phyloP scores from a whole-genome alignment of 352 stramenopile species.

The Phytophthora lateralis region DNA sequence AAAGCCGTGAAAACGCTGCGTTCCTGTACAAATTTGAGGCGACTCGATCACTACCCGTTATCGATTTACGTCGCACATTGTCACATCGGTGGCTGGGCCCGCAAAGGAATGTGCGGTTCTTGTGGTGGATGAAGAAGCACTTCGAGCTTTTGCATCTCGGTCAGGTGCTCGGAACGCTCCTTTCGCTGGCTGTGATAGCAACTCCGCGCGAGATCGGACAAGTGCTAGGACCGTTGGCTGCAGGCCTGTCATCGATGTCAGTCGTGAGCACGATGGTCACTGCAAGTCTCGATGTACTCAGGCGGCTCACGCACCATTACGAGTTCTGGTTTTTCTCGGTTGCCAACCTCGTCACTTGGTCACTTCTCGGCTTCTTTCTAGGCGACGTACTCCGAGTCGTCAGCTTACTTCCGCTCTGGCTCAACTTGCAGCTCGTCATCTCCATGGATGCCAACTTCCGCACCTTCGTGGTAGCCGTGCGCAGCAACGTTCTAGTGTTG shows the following conservation, averaged over 20 bases:
- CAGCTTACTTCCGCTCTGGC: conserved; percentile 25
- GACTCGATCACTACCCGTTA: conserved; percentile 13
- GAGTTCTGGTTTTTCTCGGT: conserved; percentile 55
- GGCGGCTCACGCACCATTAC: conserved; percentile 32
- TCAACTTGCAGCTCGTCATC: conserved; percentile 30
- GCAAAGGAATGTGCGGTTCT: conserved; percentile 12
- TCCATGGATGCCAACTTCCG: conserved; percentile 47
- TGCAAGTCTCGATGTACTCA: conserved; percentile 37
- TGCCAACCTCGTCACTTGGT: conserved; percentile 36
- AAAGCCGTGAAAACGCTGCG: conserved; percentile 4
- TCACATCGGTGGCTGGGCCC: conserved; percentile 8
- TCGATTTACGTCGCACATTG: conserved; percentile 27
- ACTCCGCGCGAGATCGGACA: conserved; percentile 15
- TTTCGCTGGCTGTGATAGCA: conserved; percentile 12
- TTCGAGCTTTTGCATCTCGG: conserved; percentile 17
- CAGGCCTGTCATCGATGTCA: conserved; percentile 15
- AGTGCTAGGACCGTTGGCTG: conserved; percentile 11
- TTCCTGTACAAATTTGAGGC: conserved; percentile 27
- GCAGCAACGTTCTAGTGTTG: conserved; percentile 26
- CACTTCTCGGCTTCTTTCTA: conserved; percentile 33
- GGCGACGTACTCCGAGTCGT: conserved; percentile 32
- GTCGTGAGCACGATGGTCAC: conserved; percentile 29
- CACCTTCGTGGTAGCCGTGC: conserved; percentile 32
- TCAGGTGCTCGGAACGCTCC: conserved; percentile 9
- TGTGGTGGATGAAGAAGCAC: conserved; percentile 27